Evolutionary conservation across 2,329 filamentous ascomycete genomes (phyloP).

Genomic region (Penicillium fuscoglaucum): DNA sequence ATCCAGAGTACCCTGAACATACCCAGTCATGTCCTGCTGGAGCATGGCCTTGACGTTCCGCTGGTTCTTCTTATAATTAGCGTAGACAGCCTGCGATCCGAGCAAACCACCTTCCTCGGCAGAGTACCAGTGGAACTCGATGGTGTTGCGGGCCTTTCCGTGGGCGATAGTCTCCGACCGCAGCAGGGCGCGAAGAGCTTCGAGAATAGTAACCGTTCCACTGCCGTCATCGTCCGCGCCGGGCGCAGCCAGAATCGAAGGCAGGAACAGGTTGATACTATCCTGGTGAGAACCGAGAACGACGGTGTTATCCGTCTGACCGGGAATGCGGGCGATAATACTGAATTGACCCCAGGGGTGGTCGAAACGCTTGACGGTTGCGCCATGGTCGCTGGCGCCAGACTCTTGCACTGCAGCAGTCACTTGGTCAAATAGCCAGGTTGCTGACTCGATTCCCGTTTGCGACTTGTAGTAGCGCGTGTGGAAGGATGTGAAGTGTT

Average conservation of each 20-base stretch:
- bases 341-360: conserved; percentile 89
- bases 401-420: conserved; percentile 68
- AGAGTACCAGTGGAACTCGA: conserved; percentile 97
- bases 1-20: conserved; percentile 76
- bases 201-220: conserved; percentile 90
- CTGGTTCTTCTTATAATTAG: conserved; percentile 69
- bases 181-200: conserved; percentile 80
- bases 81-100: conserved; percentile 87
- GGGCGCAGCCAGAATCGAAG: conserved; percentile 77
- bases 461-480: conserved; percentile 60
- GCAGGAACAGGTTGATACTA: conserved; percentile 89
- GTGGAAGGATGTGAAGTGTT: conserved; percentile 63
- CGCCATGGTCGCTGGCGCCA: conserved; percentile 66
- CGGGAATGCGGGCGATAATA: conserved; percentile 88
- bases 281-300: conserved; percentile 93
- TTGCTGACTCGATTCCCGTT: conserved; percentile 77
- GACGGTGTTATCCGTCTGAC: conserved; percentile 77
- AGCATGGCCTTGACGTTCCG: conserved; percentile 92
- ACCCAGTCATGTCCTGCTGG: conserved; percentile 98
- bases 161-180: conserved; percentile 67
- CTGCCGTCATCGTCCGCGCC: conserved; percentile 96
- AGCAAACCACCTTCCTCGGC: conserved; percentile 86
- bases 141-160: conserved; percentile 75
- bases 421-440: conserved; percentile 80
- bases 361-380: conserved; percentile 69